Conservation (phyloP, 2,329 filamentous ascomycete species). For the Fusarium brevicatenulatum region DNA sequence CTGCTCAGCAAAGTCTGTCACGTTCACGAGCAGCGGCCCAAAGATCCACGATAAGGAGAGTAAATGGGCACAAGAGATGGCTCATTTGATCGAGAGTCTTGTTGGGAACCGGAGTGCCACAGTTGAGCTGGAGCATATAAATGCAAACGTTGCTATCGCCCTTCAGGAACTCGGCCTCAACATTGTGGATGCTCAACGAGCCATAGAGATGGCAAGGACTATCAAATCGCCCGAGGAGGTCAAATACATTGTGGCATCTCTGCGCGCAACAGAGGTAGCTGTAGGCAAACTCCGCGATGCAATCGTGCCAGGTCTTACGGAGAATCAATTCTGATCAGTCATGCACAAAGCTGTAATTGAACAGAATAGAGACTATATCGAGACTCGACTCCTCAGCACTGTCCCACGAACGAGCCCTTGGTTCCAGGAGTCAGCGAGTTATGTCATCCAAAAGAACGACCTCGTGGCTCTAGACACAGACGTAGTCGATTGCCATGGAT, state of each 20-base stretch:
- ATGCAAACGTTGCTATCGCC: neutral
- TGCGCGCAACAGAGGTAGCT: neutral
- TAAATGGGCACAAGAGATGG: neutral
- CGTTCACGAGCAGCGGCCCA: neutral
- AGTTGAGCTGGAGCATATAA: conserved; percentile 1
- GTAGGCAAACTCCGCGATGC: neutral
- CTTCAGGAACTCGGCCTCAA: neutral
- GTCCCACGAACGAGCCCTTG: neutral
- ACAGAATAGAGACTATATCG: conserved; percentile 4
- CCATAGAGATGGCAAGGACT: neutral
- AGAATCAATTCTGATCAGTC: conserved; percentile 4
- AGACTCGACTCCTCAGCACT: neutral
- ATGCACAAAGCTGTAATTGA: conserved; percentile 8
- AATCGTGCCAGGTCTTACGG: neutral
- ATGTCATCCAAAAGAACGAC: conserved; percentile 3
- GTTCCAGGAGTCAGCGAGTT: conserved; percentile 11
- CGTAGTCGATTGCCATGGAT: conserved; percentile 11
- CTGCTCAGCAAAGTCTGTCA: neutral
- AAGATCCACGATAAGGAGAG: neutral
- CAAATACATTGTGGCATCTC: neutral
- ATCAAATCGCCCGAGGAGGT: conserved; percentile 1
- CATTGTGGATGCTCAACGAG: neutral
- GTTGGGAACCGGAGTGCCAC: neutral
- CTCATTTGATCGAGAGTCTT: neutral
- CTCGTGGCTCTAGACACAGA: conserved; percentile 9